Percentiles rank a stretch among this genome's conserved stretches.
Conservation (phyloP, 1,139 yeast species). For the Meyerozyma sp. region DNA sequence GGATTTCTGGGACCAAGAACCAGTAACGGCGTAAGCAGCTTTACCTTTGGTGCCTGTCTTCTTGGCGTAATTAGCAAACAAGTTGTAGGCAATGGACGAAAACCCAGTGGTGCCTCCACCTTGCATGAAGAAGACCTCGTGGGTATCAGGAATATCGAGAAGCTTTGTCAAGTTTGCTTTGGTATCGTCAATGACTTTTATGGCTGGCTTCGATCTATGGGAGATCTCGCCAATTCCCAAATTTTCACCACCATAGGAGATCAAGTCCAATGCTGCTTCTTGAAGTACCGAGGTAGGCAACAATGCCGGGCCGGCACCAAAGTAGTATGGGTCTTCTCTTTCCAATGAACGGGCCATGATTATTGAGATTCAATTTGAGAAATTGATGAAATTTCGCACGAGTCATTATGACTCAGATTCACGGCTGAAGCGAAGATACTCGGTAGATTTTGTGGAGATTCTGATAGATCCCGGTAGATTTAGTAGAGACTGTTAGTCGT, state of each 20-base stretch:
- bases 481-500: constrained; percentile 1
- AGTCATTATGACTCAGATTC: background rate
- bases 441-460: too few species aligned
- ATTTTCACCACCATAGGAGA: constrained; percentile 62
- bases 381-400: background rate
- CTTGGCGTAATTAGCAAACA: constrained; percentile 68
- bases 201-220: constrained; percentile 85
- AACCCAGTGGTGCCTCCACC: constrained; percentile 98
- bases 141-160: constrained; percentile 78
- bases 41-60: constrained; percentile 68
- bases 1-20: constrained; percentile 89
- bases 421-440: too few species aligned
- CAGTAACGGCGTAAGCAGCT: constrained; percentile 87
- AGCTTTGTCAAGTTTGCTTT: constrained; percentile 60
- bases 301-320: constrained; percentile 97
- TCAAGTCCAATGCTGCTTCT: constrained; percentile 79
- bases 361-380: background rate
- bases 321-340: constrained; percentile 75
- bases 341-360: constrained; percentile 23
- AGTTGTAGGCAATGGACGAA: constrained; percentile 78
- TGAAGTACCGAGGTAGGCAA: constrained; percentile 79
- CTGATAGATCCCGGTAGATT: too few species aligned
- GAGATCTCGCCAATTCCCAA: constrained; percentile 94
- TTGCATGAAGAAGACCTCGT: constrained; percentile 90
- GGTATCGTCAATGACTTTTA: constrained; percentile 69